Conservation (phyloP, 768 basidiomycete genomes). For the Phylloporus rhodoxanthus region DNA sequence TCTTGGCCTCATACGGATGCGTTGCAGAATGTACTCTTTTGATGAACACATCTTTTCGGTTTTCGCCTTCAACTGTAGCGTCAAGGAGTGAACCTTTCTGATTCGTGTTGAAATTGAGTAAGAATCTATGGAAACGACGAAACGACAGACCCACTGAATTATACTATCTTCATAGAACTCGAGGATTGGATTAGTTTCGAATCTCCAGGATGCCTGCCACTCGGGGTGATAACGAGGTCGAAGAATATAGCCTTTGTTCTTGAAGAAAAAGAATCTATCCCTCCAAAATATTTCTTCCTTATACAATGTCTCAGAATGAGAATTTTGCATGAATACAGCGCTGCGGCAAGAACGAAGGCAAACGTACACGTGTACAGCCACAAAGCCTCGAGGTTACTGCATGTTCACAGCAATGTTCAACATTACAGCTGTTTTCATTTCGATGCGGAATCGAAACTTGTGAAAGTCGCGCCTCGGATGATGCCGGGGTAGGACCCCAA, state of each 20-base stretch:
- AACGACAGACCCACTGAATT: slow-evolving; percentile 2
- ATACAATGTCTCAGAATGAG: no score
- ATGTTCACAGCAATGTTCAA: no score
- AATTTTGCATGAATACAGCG: no score
- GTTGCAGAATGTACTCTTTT: slow-evolving; percentile 2
- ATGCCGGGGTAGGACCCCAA: no score
- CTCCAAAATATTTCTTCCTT: slow-evolving; percentile 14
- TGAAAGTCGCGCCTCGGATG: no score
- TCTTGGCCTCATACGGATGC: slow-evolving; percentile 2
- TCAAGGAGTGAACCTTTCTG: slow-evolving; percentile 6
- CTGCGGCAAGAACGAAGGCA: no score
- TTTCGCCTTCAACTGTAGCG: slow-evolving; percentile 2
- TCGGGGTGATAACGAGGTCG: slow-evolving; percentile 21
- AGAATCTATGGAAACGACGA: neutral
- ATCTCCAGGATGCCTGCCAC: slow-evolving; percentile 30
- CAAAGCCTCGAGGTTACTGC: no score
- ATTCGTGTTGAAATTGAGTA: neutral
- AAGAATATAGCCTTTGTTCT: slow-evolving; percentile 19
- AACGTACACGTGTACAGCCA: no score
- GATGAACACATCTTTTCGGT: slow-evolving; percentile 10
- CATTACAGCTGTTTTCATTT: no score
- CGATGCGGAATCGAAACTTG: no score
- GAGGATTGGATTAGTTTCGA: neutral
- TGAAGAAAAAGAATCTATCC: slow-evolving; percentile 13
- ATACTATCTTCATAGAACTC: slow-evolving; percentile 6